Evolutionary conservation across 805 yeast species (phyloP), one percentile per base, ranked within the genome.

Genomic region (Huiozyma naganishii): DNA sequence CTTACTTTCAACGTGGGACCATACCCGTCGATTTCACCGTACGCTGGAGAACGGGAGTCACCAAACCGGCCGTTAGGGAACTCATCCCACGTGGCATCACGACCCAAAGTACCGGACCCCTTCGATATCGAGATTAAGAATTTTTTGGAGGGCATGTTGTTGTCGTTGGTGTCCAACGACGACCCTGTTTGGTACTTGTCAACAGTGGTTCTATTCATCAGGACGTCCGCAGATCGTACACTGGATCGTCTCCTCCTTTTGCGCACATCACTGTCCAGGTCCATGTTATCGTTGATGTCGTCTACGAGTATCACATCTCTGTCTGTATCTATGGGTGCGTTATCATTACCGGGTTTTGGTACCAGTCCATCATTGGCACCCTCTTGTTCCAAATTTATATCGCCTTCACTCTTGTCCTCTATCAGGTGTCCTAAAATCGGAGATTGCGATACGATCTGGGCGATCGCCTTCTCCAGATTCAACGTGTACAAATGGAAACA

Each of bases 1-100:
- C 81, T 74, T 5, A 86, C 79, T 57, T 89, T 89, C 54, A 92
- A 73, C 2, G 83, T 77, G 0, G 97, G 95, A 2, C 97, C 97
- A 61, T 90, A 92, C 29, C 97, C 97, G 61, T 89, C 97, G 54
- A 90, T 86, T 66, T 90, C 97, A 69, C 97, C 98, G 64, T 84
- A 90, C 1, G 97, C 97, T 13, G 97, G 96, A 32, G 95, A 86
- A 55, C 92, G 72, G 0, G 95, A 84, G 65, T 88, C 95, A 67
- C 97, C 95, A 62, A 86, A 87, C 67, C 97, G 74, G 59, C 97
- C 95, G 64, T 89, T 87, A 28, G 96, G 92, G 64, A 86, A 89
- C 57, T 89, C 97, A 68, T 89, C 97, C 97, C 97, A 89, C 1
- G 89, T 84, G 4, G 95, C 95, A 61, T 85, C 92, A 54, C 85